Base-by-base conservation (phyloP, 1,139 yeast species). In the Suhomyces bribrorum region DNA sequence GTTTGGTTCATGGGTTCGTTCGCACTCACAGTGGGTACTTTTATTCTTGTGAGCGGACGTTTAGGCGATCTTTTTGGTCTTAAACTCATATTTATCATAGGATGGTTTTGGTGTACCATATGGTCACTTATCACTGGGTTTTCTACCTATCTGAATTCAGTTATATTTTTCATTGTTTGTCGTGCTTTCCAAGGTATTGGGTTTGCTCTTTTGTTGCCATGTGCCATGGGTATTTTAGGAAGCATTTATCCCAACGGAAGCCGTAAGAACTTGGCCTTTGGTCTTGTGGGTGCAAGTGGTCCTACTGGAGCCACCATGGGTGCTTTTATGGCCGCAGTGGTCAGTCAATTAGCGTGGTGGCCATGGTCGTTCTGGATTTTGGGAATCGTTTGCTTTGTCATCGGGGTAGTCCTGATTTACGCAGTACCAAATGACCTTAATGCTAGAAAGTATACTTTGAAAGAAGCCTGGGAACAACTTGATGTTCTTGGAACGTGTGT, bases 1-100 rank as follows among this genome's bases (percentile, higher is more conserved):
- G 69, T 75, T 2, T 78, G 83, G 83, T 70, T 76, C 37, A 69
- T 76, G 76, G 80, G 81, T 3, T 71, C 81, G 0, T 77, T 73
- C 49, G 79, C 83, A 0, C 55, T 77, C 36, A 75, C 79, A 0
- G 70, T 78, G 11, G 82, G 83, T 11, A 75, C 81, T 0, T 73
- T 76, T 45, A 76, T 77, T 30, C 54, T 77, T 26, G 61, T 75
- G 4, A 68, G 77, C 37, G 81, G 81, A 5, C 66, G 73, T 41
- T 48, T 76, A 31, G 83, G 83, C 20, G 83, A 77, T 47, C 57
- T 77, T 7, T 76, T 70, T 45, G 83, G 83, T 0, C 56, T 77
- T 34, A 76, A 70, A 45, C 56, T 53, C 33, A 54, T 70, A 6
- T 57, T 77, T 34, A 32, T 68, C 4, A 49, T 61, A 7, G 83